Evolutionary conservation across 805 yeast genomes (phyloP).

Genomic region (Metschnikowia vanudenii): DNA sequence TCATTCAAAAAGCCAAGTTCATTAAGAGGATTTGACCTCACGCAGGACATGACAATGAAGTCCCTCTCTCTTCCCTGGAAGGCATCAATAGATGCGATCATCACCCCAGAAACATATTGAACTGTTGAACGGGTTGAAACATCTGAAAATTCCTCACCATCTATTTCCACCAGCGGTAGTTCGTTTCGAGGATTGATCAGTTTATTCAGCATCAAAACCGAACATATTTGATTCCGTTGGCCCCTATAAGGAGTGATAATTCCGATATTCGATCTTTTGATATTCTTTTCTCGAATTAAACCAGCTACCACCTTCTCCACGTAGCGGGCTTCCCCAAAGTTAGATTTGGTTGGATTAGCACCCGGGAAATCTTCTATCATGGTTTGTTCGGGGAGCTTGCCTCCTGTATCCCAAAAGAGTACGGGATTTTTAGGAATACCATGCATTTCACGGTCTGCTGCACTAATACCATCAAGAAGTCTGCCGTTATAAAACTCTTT

Average conservation of each 20-base stretch:
- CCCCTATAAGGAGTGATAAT: conserved; percentile 78
- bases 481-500: conserved; percentile 91
- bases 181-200: conserved; percentile 40
- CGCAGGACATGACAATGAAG: too few relatives aligned
- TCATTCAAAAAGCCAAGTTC: too few relatives aligned
- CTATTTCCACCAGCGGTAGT: conserved; percentile 46
- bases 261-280: conserved; percentile 70
- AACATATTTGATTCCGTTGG: conserved; percentile 62
- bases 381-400: conserved; percentile 37
- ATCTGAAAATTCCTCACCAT: too few relatives aligned
- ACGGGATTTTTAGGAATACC: conserved; percentile 77
- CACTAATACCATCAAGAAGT: conserved; percentile 85
- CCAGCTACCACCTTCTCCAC: too few relatives aligned
- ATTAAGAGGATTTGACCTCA: too few relatives aligned
- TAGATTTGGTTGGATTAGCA: too few relatives aligned
- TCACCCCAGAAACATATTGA: too few relatives aligned
- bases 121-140: too few relatives aligned
- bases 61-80: too few relatives aligned
- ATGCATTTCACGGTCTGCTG: conserved; percentile 69
- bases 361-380: too few relatives aligned
- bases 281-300: conserved; percentile 63
- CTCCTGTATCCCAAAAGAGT: conserved; percentile 92
- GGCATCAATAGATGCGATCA: too few relatives aligned
- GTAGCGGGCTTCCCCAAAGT: too few relatives aligned
- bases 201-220: conserved; percentile 34